These are phyloP conservation scores for Yamadazyma triangularis DNA, from an alignment of 1,139 yeast genomes.

Conservation along the genomic window DNA sequence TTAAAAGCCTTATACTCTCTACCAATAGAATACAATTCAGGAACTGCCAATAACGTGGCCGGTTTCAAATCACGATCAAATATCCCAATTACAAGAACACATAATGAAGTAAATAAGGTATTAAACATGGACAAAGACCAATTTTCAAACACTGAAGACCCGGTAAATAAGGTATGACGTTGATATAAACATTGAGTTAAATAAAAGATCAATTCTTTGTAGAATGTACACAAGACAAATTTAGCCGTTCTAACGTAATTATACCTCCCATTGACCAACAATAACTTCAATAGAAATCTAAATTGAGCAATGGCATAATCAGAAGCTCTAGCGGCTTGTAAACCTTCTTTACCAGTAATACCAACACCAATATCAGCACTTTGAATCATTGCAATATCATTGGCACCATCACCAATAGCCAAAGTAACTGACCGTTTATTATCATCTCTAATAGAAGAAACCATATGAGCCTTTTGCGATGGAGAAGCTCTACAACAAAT, in stretches of 20 bases:
- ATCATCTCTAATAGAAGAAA: conserved; percentile 63
- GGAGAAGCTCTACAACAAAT: conserved; percentile 97
- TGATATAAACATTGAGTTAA: conserved; percentile 87
- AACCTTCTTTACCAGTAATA: conserved; percentile 93
- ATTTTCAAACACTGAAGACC: conserved; percentile 87
- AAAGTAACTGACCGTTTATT: conserved; percentile 71
- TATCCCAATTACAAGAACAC: conserved; percentile 92
- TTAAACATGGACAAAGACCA: conserved; percentile 98
- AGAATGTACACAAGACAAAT: conserved; percentile 89
- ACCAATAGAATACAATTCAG: conserved; percentile 82
- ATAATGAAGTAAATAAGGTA: conserved; percentile 88
- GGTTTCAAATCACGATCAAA: conserved; percentile 89
- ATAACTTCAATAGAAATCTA: conserved; percentile 71
- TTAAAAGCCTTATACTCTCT: conserved; percentile 74
- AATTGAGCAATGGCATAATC: conserved; percentile 97
- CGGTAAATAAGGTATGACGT: conserved; percentile 83
- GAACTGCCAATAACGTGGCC: conserved; percentile 83
- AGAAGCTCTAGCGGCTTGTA: conserved; percentile 93
- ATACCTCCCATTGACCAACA: conserved; percentile 93
- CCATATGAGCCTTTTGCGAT: conserved; percentile 91
- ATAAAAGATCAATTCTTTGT: conserved; percentile 88
- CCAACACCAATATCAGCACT: conserved; percentile 98
- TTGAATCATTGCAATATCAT: conserved; percentile 98
- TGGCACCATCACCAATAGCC: conserved; percentile 99
- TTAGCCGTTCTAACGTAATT: conserved; percentile 89